Conservation (phyloP, 352 stramenopile species). For the Globisporangium parvum region DNA sequence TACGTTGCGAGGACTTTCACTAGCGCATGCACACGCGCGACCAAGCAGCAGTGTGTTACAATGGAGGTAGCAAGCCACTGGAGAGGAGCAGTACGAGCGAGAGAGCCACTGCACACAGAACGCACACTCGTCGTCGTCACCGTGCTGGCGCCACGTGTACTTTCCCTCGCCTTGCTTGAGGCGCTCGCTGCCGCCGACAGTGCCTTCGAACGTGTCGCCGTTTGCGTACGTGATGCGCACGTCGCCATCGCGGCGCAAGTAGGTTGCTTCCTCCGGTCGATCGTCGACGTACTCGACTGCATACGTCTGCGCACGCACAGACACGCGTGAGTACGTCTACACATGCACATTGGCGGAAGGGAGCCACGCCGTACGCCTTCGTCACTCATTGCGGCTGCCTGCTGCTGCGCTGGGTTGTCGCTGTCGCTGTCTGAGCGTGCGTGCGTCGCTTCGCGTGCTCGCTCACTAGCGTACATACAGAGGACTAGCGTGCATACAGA, state of each 20-base stretch:
- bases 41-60: too few species aligned
- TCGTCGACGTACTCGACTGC: slow-evolving; percentile 84
- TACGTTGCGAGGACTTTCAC: slow-evolving; percentile 73
- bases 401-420: not conserved
- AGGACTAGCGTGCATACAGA: too few species aligned
- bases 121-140: slow-evolving; percentile 51
- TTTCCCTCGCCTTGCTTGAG: slow-evolving; percentile 85
- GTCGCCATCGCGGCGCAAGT: slow-evolving; percentile 71
- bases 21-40: too few species aligned
- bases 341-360: too few species aligned
- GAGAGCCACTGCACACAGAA: not conserved
- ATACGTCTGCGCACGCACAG: slow-evolving; percentile 41
- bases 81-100: not conserved
- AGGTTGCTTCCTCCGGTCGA: slow-evolving; percentile 81
- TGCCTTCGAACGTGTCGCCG: slow-evolving; percentile 88
- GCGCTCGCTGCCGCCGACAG: slow-evolving; percentile 53
- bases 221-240: slow-evolving; percentile 89
- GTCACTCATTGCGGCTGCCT: slow-evolving; percentile 28
- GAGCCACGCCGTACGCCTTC: slow-evolving; percentile 27
- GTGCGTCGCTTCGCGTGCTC: slow-evolving; percentile 16
- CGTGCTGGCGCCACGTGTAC: slow-evolving; percentile 82
- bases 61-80: too few species aligned
- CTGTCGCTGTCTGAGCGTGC: slow-evolving; percentile 1
- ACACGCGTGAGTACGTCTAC: not conserved
- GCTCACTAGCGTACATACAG: too few species aligned